A percentile compares a stretch with the other conserved stretches of the same genome.
phyloP scores from a whole-genome alignment of 2,329 filamentous ascomycete species.

The Diaporthe caulivora region DNA sequence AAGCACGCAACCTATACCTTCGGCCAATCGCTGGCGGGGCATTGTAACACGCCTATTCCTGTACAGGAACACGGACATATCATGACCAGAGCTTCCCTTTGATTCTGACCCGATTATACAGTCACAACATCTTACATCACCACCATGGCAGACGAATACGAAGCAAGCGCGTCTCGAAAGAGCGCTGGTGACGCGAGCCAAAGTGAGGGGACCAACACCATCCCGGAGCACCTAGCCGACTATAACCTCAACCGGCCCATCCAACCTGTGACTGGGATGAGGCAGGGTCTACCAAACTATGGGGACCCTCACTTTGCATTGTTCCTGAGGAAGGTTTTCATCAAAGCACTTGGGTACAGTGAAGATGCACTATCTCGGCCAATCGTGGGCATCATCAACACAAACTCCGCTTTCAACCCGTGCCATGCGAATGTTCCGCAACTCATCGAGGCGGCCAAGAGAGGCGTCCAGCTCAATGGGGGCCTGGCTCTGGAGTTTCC shows the following conservation, averaged over 20 bases:
- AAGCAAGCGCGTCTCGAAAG: neutral
- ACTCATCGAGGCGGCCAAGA: constrained; percentile 77
- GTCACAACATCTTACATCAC: neutral
- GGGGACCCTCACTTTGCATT: constrained; percentile 82
- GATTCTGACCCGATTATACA: neutral
- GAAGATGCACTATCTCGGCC: constrained; percentile 78
- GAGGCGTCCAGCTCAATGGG: constrained; percentile 75
- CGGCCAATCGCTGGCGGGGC: neutral
- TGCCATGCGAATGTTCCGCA: constrained; percentile 81
- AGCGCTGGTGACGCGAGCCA: neutral
- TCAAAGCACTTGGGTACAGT: constrained; percentile 80
- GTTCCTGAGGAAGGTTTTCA: constrained; percentile 81
- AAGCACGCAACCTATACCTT: constrained; percentile 16
- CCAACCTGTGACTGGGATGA: constrained; percentile 63
- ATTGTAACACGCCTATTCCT: neutral
- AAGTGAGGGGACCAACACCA: constrained; percentile 13
- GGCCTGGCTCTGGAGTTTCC: constrained; percentile 80
- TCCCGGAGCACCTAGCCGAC: constrained; percentile 63
- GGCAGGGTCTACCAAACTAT: constrained; percentile 75
- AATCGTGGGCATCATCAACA: constrained; percentile 82
- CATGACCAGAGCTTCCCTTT: neutral
- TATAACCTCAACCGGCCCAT: constrained; percentile 72
- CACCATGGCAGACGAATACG: neutral
- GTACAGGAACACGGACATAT: neutral
- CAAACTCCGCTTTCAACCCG: constrained; percentile 79